Evolutionary conservation across 202 grass and related monocot genomes (phyloP).

Genomic region (Eragrostis tef): DNA sequence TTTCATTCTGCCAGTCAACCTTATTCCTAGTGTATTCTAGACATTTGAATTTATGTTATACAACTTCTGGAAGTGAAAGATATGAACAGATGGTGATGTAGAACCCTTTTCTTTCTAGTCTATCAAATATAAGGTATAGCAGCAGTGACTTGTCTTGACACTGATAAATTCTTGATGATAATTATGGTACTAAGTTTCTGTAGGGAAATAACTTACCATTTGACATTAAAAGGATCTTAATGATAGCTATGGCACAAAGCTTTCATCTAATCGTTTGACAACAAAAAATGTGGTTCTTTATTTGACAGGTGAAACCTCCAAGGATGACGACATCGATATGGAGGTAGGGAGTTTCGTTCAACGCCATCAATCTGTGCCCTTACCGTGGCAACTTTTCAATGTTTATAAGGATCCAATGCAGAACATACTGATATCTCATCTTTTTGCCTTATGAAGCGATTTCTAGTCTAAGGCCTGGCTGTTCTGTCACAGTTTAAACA

Average conservation of each 20-base stretch:
- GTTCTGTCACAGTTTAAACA: neutral
- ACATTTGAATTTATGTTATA: slow-evolving; percentile 11
- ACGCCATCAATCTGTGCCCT: neutral
- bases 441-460: neutral
- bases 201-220: neutral
- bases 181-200: slow-evolving; percentile 11
- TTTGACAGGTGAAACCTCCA: slow-evolving; percentile 55
- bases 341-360: slow-evolving; percentile 35
- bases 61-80: too few species aligned
- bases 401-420: slow-evolving; percentile 10
- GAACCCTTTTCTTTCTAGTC: neutral
- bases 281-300: slow-evolving; percentile 17
- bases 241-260: neutral
- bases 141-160: slow-evolving; percentile 15
- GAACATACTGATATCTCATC: slow-evolving; percentile 3
- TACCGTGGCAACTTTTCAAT: neutral
- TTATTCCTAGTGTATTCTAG: neutral
- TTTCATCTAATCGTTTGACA: slow-evolving; percentile 2
- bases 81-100: neutral
- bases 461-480: neutral
- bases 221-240: neutral
- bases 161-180: slow-evolving; percentile 9
- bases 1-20: neutral
- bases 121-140: neutral
- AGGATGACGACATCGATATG: slow-evolving; percentile 44